These are phyloP conservation scores for Aspergillus tanneri DNA, from an alignment of 2,329 filamentous ascomycete genomes.

Conservation along the genomic window DNA sequence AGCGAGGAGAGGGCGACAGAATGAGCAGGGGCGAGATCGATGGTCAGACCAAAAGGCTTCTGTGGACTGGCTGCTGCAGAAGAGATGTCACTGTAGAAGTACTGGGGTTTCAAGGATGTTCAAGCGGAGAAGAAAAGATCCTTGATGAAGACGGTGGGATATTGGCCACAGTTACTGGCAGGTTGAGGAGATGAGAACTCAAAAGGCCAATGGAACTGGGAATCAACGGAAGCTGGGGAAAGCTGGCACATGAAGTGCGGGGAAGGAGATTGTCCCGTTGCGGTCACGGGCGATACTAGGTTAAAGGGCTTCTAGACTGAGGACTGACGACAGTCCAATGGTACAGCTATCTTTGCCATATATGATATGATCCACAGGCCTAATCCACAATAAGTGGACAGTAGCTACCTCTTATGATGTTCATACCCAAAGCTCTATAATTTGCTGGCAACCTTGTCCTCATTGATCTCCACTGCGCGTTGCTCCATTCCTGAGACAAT, in stretches of 20 bases:
- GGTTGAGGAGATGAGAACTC: constrained; percentile 8
- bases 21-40: constrained; percentile 11
- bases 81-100: constrained; percentile 13
- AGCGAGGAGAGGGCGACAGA: constrained; percentile 4
- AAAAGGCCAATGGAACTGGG: constrained; percentile 8
- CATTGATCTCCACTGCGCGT: constrained; percentile 6
- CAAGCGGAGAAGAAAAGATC: constrained; percentile 16
- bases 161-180: constrained; percentile 8
- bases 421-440: no score
- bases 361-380: no score
- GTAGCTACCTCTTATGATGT: no score
- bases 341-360: background rate
- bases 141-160: constrained; percentile 12
- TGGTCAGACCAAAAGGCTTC: constrained; percentile 19
- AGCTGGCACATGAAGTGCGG: constrained; percentile 19
- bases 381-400: no score
- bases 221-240: constrained; percentile 23
- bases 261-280: constrained; percentile 13
- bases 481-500: constrained; percentile 10
- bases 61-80: constrained; percentile 17
- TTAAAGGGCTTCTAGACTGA: background rate
- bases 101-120: constrained; percentile 9
- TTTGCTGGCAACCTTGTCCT: background rate
- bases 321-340: background rate
- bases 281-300: constrained; percentile 1